Evolutionary conservation across 495 filamentous ascomycete species (phyloP), one percentile per base, ranked within the genome.

Genomic region (Penicillium fimorum): DNA sequence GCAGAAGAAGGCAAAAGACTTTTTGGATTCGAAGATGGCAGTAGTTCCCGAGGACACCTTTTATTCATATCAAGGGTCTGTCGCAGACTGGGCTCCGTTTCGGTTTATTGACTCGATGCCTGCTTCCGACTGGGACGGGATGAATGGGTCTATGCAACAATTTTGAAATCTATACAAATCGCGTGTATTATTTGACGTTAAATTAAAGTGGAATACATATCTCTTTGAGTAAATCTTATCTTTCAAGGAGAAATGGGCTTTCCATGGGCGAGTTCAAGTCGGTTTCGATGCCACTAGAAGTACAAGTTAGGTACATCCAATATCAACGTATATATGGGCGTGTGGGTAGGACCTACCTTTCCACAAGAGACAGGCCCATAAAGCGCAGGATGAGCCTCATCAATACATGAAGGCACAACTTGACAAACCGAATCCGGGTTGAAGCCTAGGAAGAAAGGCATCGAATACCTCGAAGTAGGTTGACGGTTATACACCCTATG

Each of bases 381-480:
- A 57, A 79, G 75, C 20, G 79, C 67, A 6, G 80, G 82, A 60
- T 82, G 79, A 15, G 65, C 68, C 42, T 77, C 74, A 41, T 82
- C 80, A 46, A 76, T 68, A 56, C 82, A 85, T 13, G 75, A 76
- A 6, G 80, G 75, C 25, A 83, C 70, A 53, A 82, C 79, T 32
- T 70, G 65, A 56, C 72, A 69, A 15, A 72, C 73, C 47, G 60
- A 74, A 67, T 75, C 74, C 50, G 67, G 69, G 55, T 81, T 75
- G 47, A 79, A 76, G 5, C 75, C 78, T 46, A 84, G 78, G 57
- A 86, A 85, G 57, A 86, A 85, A 2, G 84, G 82, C 67, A 87
- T 84, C 41, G 77, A 83, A 56, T 78, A 84, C 35, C 77, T 68
- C 37, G 72, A 76, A n/a, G 56, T 67, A n/a, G 44, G 64, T 48